Conservation (phyloP, 2,329 filamentous ascomycete genomes). For the Trichoderma asperellum region DNA sequence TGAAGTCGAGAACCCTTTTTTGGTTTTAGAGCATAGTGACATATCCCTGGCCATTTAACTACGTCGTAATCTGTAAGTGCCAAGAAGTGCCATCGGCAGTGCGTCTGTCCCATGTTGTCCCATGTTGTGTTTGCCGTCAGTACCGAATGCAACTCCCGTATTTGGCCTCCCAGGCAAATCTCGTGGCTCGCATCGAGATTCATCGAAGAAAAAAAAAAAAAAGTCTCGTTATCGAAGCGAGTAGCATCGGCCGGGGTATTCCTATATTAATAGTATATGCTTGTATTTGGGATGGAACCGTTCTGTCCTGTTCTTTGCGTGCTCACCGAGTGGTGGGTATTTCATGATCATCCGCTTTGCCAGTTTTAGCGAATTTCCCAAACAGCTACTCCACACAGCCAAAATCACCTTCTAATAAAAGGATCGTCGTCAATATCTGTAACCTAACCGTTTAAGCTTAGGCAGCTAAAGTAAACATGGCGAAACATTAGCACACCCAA, state of each 20-base stretch:
- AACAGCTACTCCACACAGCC: not conserved
- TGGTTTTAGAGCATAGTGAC: not conserved
- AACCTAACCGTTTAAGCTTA: constrained; percentile 21
- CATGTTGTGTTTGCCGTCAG: constrained; percentile 5
- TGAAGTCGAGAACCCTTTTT: not conserved
- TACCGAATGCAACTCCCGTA: not conserved
- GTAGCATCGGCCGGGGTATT: not conserved
- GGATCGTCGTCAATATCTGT: not conserved
- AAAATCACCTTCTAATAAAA: constrained; percentile 8
- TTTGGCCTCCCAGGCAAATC: not conserved
- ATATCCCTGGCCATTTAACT: not conserved
- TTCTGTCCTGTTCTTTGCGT: not conserved
- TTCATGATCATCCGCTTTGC: not conserved
- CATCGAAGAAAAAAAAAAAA: not conserved
- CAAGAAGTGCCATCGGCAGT: not conserved
- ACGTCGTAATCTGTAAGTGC: not conserved
- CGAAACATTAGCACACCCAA: constrained; percentile 14
- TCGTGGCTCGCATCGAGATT: not conserved
- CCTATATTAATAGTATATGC: no score
- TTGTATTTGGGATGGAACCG: no score
- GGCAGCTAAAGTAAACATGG: not conserved
- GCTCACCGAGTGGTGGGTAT: constrained; percentile 7
- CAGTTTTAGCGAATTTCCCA: not conserved
- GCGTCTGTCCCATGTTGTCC: not conserved
- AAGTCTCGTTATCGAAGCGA: not conserved